Evolutionary conservation across 148 eudicot species (phyloP), one percentile per base, ranked within the genome.

Genomic region (Suaeda aralocaspica): DNA sequence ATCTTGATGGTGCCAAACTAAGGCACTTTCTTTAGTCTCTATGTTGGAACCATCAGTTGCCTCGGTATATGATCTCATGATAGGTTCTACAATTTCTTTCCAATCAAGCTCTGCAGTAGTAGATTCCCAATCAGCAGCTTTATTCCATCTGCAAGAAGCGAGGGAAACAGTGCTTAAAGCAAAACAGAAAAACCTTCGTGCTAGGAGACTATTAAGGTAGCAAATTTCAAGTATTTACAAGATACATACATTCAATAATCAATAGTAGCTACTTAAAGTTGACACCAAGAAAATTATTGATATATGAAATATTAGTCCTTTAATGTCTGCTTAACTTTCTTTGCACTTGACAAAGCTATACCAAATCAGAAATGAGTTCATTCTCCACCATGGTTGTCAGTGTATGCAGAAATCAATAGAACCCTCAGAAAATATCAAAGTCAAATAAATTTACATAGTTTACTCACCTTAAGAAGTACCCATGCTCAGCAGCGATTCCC

Each of bases 1-100:
- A 75, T 91, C 89, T 77, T 82, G 88, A 69, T 91, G 86, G 76
- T 91, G 93, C 96, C 96, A 91, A 10, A 91, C 96, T 41, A 91
- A 66, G 57, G 85, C 96, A 69, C 89, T 88, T 67, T 91, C 96
- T 80, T 91, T 91, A 64, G 7, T 48, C 77, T 91, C 96, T 30
- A 91, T 82, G 70, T 69, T 80, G 13, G 96, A 91, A 6, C 96
- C 96, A 80, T 91, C 96, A 1, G 96, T 91, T 67, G 96, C 88
- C 73, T 88, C 94, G 3, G 83, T 86, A 59, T 91, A 91, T 0
- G 79, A 77, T 66, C 69, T 78, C 96, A 88, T 88, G 53, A 91
- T 69, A 13, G 96, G 96, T 74, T 84, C 86, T 34, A 85, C 96
- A 62, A 91, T 86, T 71, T 91, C 86, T 76, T 83, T 88, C 96